Evolutionary conservation across 768 basidiomycete genomes (phyloP).

Genomic region (Pleurotus tuoliensis): DNA sequence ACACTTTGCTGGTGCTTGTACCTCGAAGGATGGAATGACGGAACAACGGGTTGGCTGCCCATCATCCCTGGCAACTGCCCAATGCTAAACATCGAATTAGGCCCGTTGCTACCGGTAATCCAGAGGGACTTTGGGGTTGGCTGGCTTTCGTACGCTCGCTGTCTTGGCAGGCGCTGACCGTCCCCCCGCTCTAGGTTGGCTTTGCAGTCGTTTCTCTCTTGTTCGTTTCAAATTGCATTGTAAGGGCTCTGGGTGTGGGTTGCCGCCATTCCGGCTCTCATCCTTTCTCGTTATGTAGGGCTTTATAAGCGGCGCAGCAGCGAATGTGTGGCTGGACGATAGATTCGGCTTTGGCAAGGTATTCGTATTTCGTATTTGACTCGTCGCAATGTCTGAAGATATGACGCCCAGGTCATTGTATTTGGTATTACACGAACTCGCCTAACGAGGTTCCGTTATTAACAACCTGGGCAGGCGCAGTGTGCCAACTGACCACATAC

Average conservation of each 20-base stretch:
- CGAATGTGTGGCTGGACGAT: slow-evolving; percentile 45
- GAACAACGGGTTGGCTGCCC: slow-evolving; percentile 9
- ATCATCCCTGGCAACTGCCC: background rate
- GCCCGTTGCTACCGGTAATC: slow-evolving; percentile 22
- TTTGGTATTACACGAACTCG: slow-evolving; percentile 12
- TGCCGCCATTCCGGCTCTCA: no score
- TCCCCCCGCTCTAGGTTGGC: slow-evolving; percentile 11
- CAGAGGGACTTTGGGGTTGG: slow-evolving; percentile 23
- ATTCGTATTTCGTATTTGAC: background rate
- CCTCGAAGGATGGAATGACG: slow-evolving; percentile 33
- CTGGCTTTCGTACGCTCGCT: slow-evolving; percentile 24
- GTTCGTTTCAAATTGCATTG: slow-evolving; percentile 34
- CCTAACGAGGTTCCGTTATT: background rate
- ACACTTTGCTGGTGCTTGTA: slow-evolving; percentile 41
- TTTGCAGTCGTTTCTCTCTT: slow-evolving; percentile 49
- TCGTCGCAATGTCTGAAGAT: background rate
- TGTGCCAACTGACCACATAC: slow-evolving; percentile 40
- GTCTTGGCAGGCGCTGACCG: no score
- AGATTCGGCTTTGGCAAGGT: slow-evolving; percentile 47
- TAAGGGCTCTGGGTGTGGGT: slow-evolving; percentile 9
- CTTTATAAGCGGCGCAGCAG: slow-evolving; percentile 40
- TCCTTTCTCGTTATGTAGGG: slow-evolving; percentile 27
- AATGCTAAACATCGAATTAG: slow-evolving; percentile 2
- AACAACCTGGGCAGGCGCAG: slow-evolving; percentile 29
- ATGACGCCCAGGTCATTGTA: slow-evolving; percentile 15